Conservation (phyloP, 148 eudicot species). For the Talinum fruticosum region DNA sequence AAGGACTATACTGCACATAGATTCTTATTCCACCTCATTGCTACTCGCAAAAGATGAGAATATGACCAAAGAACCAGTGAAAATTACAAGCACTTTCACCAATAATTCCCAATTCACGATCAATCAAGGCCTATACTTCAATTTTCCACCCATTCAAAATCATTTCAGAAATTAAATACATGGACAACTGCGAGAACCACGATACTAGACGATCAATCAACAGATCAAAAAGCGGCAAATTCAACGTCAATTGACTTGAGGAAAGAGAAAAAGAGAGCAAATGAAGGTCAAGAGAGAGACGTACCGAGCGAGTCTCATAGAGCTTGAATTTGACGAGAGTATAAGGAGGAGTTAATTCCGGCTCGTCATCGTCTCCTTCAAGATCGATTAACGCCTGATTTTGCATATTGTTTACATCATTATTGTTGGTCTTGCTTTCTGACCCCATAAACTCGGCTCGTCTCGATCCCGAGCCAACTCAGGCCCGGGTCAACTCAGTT, state of each 20-base stretch:
- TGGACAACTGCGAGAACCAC: not conserved
- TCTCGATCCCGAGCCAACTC: slow-evolving; percentile 43
- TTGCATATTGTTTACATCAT: not conserved
- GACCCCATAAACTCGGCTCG: slow-evolving; percentile 36
- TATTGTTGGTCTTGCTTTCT: slow-evolving; percentile 22
- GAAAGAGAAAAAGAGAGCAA: not conserved
- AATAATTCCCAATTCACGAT: not conserved
- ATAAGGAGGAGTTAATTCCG: slow-evolving; percentile 24
- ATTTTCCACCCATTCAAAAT: not conserved
- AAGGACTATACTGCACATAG: not conserved
- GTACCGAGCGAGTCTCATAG: slow-evolving; percentile 91
- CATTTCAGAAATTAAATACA: not conserved
- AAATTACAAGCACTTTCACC: not conserved
- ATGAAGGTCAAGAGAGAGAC: slow-evolving; percentile 8
- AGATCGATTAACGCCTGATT: slow-evolving; percentile 26
- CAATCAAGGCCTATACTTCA: not conserved
- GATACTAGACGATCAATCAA: not conserved
- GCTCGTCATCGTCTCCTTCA: slow-evolving; percentile 34
- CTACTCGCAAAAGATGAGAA: not conserved
- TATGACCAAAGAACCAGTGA: not conserved
- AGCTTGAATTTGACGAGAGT: slow-evolving; percentile 72
- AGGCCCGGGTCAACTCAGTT: slow-evolving; percentile 53
- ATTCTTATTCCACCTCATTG: not conserved
- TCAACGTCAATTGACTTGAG: not conserved
- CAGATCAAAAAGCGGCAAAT: slow-evolving; percentile 8